Base-by-base conservation (phyloP, 2,329 filamentous ascomycete genomes). In the Saccharata proteae region DNA sequence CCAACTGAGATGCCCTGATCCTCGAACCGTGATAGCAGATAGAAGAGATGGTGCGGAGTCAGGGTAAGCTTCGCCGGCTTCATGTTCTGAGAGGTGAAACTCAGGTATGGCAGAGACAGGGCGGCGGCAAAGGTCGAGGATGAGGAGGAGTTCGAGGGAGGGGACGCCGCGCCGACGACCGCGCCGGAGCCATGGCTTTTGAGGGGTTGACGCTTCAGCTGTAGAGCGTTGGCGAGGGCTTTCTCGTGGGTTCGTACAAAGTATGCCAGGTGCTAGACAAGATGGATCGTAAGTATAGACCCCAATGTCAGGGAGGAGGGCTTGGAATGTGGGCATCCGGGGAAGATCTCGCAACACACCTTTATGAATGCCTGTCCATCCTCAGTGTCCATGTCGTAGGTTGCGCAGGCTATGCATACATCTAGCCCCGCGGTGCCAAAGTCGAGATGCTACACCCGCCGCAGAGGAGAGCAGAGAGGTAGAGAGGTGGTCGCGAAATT, bases 211-310 rank as follows among this genome's bases (percentile, higher is more conserved):
- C 82, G 75, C 55, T 79, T 78, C 46, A 92, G 69, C 57, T 94
- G 88, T 40, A 94, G 67, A 47, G 88, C 88, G 64, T 96, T 96
- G 52, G 90, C 90, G 40, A 98, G 73, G 21, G 86, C 88, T 62
- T 93, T 93, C 61, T 98, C 90, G 65, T 98, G 85, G 34, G 85
- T 93, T 40, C 86, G 84, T 60, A 98, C 85, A 61, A 93, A 96
- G 61, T 79, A 79, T 53, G 88, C 86, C 55, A 98, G 71, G 69
- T 93, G 90, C 88, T 94, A 55, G 17, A 35, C 23, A 20, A 20
- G 28, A 16, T 27, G 12, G 25, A 28, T 15, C 14, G 36, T 38
- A 11, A 30, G 28, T 19, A 14, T 12, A 13, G 26, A 38, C 10
- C 10, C 24, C 32, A 22, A 6, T 20, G 11, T 19, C 14, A 4